phyloP scores from a whole-genome alignment of 2,329 filamentous ascomycete species.

The Nigrospora osmanthi region DNA sequence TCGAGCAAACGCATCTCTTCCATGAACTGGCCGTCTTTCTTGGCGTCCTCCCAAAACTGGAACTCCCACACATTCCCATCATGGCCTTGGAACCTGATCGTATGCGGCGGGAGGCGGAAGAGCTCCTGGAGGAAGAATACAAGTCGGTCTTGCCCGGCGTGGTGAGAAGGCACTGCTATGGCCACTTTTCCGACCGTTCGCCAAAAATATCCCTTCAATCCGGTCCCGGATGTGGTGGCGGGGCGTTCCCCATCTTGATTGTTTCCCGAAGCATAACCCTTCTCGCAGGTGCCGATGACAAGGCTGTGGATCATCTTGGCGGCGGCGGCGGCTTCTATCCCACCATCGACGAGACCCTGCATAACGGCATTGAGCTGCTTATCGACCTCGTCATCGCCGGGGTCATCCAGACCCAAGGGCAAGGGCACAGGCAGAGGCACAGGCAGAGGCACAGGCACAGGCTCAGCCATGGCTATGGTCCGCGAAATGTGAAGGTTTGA shows the following conservation, averaged over 20 bases:
- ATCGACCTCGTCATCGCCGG: not conserved
- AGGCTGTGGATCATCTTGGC: not conserved
- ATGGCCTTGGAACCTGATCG: not conserved
- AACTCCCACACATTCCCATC: not conserved
- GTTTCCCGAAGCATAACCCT: not conserved
- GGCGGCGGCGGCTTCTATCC: not conserved
- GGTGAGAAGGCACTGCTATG: not conserved
- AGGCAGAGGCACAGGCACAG: no score
- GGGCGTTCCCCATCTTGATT: not conserved
- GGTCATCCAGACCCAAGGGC: not conserved
- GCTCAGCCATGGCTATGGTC: not conserved
- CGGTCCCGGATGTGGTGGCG: not conserved
- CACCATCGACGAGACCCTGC: not conserved
- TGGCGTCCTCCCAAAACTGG: not conserved
- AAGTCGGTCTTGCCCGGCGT: not conserved
- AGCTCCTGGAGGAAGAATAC: not conserved
- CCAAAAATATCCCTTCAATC: not conserved
- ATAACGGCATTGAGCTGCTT: not conserved
- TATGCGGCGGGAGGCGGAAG: not conserved
- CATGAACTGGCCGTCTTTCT: not conserved
- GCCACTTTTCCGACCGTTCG: not conserved
- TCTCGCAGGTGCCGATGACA: not conserved
- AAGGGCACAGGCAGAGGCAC: no score
- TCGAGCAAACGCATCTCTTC: not conserved
- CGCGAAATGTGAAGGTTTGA: no score